phyloP scores from a whole-genome alignment of 1,139 yeast genomes.

The Magnusiomyces fungicola region DNA sequence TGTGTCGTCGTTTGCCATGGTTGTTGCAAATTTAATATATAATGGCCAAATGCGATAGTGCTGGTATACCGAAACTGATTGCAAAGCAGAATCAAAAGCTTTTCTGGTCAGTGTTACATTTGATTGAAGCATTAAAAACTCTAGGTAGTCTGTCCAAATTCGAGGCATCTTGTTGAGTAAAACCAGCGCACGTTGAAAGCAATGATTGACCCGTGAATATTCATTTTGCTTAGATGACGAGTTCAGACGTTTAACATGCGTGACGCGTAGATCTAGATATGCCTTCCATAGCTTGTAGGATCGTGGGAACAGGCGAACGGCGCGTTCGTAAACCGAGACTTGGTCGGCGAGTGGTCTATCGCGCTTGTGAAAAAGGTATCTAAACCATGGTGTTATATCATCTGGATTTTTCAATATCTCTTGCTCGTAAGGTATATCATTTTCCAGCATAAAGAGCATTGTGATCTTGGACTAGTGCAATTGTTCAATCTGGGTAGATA shows the following conservation, averaged over 20 bases:
- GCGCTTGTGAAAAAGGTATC: conserved; percentile 41
- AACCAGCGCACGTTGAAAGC: conserved; percentile 46
- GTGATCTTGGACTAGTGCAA: not conserved
- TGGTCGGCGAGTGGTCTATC: conserved; percentile 31
- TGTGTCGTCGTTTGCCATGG: conserved; percentile 38
- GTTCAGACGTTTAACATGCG: conserved; percentile 28
- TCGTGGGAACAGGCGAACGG: conserved; percentile 42
- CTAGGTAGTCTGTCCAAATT: conserved; percentile 52
- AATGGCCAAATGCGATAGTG: conserved; percentile 59
- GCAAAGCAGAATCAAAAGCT: conserved; percentile 48
- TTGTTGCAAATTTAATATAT: conserved; percentile 46
- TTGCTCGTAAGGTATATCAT: conserved; percentile 43
- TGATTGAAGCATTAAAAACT: conserved; percentile 36
- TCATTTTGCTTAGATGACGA: conserved; percentile 31
- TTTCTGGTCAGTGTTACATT: conserved; percentile 42
- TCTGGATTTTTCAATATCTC: conserved; percentile 41
- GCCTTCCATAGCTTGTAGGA: conserved; percentile 50
- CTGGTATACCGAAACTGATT: conserved; percentile 42
- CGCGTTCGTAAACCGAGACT: conserved; percentile 47
- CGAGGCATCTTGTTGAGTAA: conserved; percentile 41
- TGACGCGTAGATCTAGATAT: conserved; percentile 42
- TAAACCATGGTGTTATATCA: conserved; percentile 45
- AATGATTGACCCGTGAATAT: conserved; percentile 33
- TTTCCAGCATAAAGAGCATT: conserved; percentile 16
- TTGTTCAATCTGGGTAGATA: no score